Conservation (phyloP, 177 flowering plant genomes). For the Vitis hybrid region DNA sequence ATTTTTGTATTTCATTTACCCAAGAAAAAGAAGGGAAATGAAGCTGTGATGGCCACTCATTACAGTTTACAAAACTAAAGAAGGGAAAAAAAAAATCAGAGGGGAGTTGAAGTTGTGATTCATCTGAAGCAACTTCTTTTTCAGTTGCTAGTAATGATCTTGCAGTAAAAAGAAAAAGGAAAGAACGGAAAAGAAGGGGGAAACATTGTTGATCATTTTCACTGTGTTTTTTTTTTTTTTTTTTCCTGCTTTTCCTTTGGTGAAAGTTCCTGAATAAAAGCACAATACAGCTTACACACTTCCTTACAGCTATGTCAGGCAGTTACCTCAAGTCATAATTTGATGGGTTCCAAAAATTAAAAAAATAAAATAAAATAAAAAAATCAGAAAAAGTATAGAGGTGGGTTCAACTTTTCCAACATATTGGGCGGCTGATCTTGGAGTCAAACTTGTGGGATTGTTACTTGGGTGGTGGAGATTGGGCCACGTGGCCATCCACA, state of each 20-base stretch:
- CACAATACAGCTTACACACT: conserved; percentile 3
- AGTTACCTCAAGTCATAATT: neutral
- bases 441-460: too few species aligned
- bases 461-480: too few species aligned
- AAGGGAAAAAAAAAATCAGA: neutral
- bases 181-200: neutral
- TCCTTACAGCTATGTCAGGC: conserved; percentile 6
- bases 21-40: conserved; percentile 5
- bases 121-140: conserved; percentile 10
- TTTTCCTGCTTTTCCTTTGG: neutral
- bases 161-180: conserved; percentile 7
- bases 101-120: conserved; percentile 12
- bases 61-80: conserved; percentile 6
- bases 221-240: neutral
- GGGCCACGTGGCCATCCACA: too few species aligned
- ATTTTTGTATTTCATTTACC: neutral
- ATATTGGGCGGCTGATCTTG: too few species aligned
- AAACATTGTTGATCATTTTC: neutral
- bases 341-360: too few species aligned
- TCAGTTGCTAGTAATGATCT: conserved; percentile 13
- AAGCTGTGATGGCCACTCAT: conserved; percentile 13
- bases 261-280: neutral
- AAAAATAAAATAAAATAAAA: too few species aligned
- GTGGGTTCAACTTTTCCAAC: too few species aligned
- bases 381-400: too few species aligned